Percentiles rank a stretch among this genome's conserved stretches.
Conservation (phyloP, 1,139 yeast species). For the Suhomyces ambrosiae region DNA sequence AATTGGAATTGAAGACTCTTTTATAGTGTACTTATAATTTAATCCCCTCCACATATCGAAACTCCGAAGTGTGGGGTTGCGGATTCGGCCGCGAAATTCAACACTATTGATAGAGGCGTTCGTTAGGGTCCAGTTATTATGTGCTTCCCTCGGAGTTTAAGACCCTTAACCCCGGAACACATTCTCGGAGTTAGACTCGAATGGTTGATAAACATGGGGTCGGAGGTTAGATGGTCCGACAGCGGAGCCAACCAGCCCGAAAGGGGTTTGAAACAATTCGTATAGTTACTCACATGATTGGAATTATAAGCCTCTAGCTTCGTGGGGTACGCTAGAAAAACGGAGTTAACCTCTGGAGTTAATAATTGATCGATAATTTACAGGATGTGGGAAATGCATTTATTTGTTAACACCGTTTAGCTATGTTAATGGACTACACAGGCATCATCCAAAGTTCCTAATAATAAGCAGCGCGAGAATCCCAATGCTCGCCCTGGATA, state of each 20-base stretch:
- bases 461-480: constrained; percentile 37
- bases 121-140: not conserved
- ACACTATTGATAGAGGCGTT: not conserved
- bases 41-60: not conserved
- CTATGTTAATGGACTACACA: not conserved
- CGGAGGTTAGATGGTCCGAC: not conserved
- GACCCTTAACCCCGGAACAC: not conserved
- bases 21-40: not conserved
- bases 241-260: not conserved
- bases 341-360: not conserved
- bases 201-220: not conserved
- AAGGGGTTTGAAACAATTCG: too few relatives aligned
- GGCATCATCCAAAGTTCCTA: constrained; percentile 6
- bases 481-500: constrained; percentile 88
- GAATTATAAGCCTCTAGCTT: too few relatives aligned
- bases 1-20: not conserved
- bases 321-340: too few relatives aligned
- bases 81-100: not conserved
- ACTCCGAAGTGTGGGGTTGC: constrained; percentile 6
- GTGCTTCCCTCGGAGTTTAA: not conserved
- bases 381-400: not conserved
- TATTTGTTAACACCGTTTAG: too few relatives aligned
- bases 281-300: too few relatives aligned
- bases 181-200: not conserved
- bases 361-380: not conserved